Evolutionary conservation across 192 early-diverging fungal genomes (phyloP).

Genomic region (Coemansia sp.): DNA sequence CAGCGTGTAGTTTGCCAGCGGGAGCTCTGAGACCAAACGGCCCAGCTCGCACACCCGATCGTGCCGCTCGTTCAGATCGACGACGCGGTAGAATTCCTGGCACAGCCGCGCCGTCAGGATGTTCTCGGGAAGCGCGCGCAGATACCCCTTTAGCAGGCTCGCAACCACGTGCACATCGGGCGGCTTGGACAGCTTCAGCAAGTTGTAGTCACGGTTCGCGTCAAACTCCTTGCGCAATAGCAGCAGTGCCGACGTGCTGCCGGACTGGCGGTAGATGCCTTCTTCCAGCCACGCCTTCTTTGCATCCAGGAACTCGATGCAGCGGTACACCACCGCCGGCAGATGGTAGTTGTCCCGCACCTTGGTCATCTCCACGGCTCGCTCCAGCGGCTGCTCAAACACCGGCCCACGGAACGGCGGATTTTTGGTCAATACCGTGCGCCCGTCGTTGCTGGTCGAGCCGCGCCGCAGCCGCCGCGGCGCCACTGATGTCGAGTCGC

Average conservation of each 20-base stretch:
- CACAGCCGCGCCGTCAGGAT: conserved; percentile 87
- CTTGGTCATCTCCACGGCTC: conserved; percentile 64
- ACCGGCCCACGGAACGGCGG: conserved; percentile 46
- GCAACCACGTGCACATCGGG: conserved; percentile 95
- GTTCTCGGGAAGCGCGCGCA: conserved; percentile 83
- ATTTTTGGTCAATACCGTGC: conserved; percentile 7
- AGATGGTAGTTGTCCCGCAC: conserved; percentile 75
- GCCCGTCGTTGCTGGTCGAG: conserved; percentile 29
- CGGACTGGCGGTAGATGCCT: conserved; percentile 91
- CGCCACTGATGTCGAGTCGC: conserved; percentile 12
- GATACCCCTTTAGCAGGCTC: conserved; percentile 85
- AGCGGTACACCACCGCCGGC: conserved; percentile 89
- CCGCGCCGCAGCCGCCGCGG: conserved; percentile 47
- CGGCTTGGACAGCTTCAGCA: conserved; percentile 51
- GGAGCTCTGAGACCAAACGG: conserved; percentile 70
- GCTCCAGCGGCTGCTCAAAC: conserved; percentile 85
- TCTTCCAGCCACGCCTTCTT: conserved; percentile 87
- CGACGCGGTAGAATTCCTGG: conserved; percentile 76
- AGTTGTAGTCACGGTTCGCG: conserved; percentile 45
- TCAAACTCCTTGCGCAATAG: conserved; percentile 80
- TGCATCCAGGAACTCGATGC: conserved; percentile 93
- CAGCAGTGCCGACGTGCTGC: conserved; percentile 68
- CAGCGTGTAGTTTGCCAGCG: conserved; percentile 86
- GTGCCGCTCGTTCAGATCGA: conserved; percentile 73
- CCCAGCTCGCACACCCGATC: conserved; percentile 82